Percentiles rank a stretch among this genome's conserved stretches.
Conservation (phyloP, 2,329 filamentous ascomycete genomes). For the Paracamarosporium sp. region DNA sequence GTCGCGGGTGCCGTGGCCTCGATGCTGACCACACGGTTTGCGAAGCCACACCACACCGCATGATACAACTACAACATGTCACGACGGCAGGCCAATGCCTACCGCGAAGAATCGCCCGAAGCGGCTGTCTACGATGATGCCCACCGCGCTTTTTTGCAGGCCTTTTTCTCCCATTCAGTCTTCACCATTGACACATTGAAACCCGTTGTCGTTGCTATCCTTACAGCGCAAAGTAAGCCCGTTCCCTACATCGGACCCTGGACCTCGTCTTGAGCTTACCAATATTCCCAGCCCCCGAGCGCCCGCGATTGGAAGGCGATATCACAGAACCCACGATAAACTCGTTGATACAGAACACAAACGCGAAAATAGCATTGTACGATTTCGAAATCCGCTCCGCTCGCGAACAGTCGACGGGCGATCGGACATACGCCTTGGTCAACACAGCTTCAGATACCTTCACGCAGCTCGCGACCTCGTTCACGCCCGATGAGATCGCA, state of each 20-base stretch:
- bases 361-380: conserved; percentile 75
- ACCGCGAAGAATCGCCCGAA: conserved; percentile 20
- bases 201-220: conserved; percentile 76
- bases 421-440: conserved; percentile 80
- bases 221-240: conserved; percentile 59
- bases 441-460: conserved; percentile 86
- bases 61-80: neutral
- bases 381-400: conserved; percentile 86
- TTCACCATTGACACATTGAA: conserved; percentile 78
- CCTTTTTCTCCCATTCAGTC: conserved; percentile 78
- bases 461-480: conserved; percentile 85
- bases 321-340: conserved; percentile 73
- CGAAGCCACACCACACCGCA: neutral
- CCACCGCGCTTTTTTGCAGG: conserved; percentile 90
- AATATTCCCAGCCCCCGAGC: conserved; percentile 40
- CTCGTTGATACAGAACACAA: conserved; percentile 72
- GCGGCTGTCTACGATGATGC: conserved; percentile 53
- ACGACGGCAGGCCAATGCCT: conserved; percentile 1
- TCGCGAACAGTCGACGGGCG: conserved; percentile 69
- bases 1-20: neutral
- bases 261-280: neutral
- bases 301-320: conserved; percentile 62
- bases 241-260: too few relatives aligned
- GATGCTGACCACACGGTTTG: too few relatives aligned
- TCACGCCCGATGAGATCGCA: conserved; percentile 81